A percentile compares a stretch with the other conserved stretches of the same genome.
Conservation (phyloP, 345 rosid species). For the Rhodomyrtus tomentosa region DNA sequence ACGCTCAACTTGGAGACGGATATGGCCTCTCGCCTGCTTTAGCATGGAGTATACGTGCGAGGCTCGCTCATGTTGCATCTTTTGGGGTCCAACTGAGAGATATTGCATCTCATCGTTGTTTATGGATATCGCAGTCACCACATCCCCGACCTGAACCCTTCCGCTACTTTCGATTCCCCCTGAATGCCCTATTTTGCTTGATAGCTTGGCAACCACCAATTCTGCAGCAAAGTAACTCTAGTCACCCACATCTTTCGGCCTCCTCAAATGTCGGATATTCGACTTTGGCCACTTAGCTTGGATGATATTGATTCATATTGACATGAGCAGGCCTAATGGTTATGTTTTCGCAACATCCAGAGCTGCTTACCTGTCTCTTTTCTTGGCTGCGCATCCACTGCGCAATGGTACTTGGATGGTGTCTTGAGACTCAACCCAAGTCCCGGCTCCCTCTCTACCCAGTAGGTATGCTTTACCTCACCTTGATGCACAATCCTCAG, state of each 20-base stretch:
- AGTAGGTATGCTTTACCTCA: conserved; percentile 12
- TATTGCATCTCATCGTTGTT: conserved; percentile 16
- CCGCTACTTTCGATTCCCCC: conserved; percentile 16
- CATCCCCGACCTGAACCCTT: conserved; percentile 18
- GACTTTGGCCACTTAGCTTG: not conserved
- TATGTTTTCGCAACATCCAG: not conserved
- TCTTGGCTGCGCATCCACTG: conserved; percentile 3
- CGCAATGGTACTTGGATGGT: conserved; percentile 1
- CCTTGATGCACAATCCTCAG: conserved; percentile 8
- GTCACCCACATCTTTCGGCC: not conserved
- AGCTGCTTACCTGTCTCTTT: conserved; percentile 11
- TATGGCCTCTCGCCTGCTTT: conserved; percentile 8
- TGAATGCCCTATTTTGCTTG: conserved; percentile 9
- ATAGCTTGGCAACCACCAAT: conserved; percentile 12
- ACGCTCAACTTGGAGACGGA: conserved; percentile 18
- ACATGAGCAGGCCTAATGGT: not conserved
- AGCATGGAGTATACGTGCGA: conserved; percentile 3
- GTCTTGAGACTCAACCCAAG: conserved; percentile 12
- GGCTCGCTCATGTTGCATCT: conserved; percentile 11
- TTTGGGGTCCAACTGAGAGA: conserved; percentile 13
- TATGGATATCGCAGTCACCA: conserved; percentile 15
- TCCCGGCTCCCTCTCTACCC: conserved; percentile 24
- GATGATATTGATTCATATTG: not conserved
- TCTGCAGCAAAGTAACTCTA: conserved; percentile 2
- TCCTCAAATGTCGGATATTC: not conserved